These are phyloP conservation scores for Pleurotus sapidus DNA, from an alignment of 768 basidiomycete genomes.

Conservation along the genomic window DNA sequence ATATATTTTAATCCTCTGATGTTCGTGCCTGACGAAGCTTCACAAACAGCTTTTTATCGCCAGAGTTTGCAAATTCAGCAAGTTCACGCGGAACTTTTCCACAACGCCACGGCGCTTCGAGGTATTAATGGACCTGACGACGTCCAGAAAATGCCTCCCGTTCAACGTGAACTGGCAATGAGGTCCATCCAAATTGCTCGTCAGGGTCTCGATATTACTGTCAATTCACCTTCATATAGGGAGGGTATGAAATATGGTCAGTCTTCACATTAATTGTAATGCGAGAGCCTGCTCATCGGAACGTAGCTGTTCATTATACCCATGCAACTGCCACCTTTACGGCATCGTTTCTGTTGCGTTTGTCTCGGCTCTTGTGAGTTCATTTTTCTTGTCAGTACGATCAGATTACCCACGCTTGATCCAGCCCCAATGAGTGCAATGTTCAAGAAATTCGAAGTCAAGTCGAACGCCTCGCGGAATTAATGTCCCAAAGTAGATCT, in stretches of 20 bases:
- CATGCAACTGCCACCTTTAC: constrained; percentile 94
- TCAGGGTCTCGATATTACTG: constrained; percentile 79
- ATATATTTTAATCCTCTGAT: constrained; percentile 5
- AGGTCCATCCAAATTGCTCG: constrained; percentile 82
- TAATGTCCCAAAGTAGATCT: constrained; percentile 75
- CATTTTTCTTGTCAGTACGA: background rate
- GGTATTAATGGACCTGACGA: constrained; percentile 86
- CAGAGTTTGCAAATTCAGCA: constrained; percentile 88
- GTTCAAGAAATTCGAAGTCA: constrained; percentile 68
- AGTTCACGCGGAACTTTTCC: constrained; percentile 81
- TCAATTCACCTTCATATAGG: constrained; percentile 79
- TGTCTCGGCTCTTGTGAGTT: constrained; percentile 83
- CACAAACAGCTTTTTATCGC: constrained; percentile 69
- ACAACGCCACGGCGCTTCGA: constrained; percentile 78
- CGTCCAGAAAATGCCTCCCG: constrained; percentile 76
- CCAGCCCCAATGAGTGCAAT: constrained; percentile 84
- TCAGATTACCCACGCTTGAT: background rate
- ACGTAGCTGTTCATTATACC: constrained; percentile 79
- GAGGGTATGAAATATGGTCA: constrained; percentile 91
- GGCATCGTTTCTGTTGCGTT: constrained; percentile 83
- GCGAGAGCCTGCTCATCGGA: background rate
- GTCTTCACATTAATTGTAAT: constrained; percentile 14
- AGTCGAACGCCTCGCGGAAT: constrained; percentile 72
- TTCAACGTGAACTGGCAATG: constrained; percentile 77
- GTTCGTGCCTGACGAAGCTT: background rate